Percentiles rank a stretch among this genome's conserved stretches.
These are phyloP conservation scores for Penicillium sp. DNA, from an alignment of 2,329 filamentous ascomycete genomes.

Conservation along the genomic window DNA sequence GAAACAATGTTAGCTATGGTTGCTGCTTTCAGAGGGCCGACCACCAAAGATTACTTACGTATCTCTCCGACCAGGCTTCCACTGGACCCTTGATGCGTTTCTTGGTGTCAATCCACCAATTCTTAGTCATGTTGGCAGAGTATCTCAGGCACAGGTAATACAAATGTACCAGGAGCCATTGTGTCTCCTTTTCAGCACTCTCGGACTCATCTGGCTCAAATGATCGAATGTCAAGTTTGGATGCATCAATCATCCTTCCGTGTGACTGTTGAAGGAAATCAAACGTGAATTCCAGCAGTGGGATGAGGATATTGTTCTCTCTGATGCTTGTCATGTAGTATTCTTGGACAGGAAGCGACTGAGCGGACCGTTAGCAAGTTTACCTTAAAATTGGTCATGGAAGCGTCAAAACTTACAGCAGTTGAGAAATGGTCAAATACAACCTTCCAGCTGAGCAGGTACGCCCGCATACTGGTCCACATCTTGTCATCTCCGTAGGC, in stretches of 20 bases:
- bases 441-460: conserved; percentile 84
- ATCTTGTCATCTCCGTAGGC: conserved; percentile 64
- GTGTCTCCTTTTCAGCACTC: conserved; percentile 68
- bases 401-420: conserved; percentile 48
- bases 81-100: conserved; percentile 77
- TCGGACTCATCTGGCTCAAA: conserved; percentile 64
- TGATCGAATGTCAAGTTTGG: conserved; percentile 67
- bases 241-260: conserved; percentile 67
- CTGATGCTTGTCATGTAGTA: conserved; percentile 81
- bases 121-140: conserved; percentile 73
- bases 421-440: conserved; percentile 81
- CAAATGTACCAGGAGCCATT: conserved; percentile 80
- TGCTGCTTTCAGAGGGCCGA: neutral
- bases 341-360: conserved; percentile 76
- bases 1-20: conserved; percentile 10
- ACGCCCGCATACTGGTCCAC: conserved; percentile 70
- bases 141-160: conserved; percentile 81
- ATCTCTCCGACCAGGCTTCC: conserved; percentile 80
- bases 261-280: conserved; percentile 79
- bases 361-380: conserved; percentile 24
- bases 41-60: conserved; percentile 64
- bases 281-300: conserved; percentile 76
- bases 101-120: conserved; percentile 80
- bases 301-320: conserved; percentile 65
- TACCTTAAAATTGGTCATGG: neutral